Base-by-base conservation (phyloP, 1,284 basidiomycete genomes). In the Blastosporella zonata region DNA sequence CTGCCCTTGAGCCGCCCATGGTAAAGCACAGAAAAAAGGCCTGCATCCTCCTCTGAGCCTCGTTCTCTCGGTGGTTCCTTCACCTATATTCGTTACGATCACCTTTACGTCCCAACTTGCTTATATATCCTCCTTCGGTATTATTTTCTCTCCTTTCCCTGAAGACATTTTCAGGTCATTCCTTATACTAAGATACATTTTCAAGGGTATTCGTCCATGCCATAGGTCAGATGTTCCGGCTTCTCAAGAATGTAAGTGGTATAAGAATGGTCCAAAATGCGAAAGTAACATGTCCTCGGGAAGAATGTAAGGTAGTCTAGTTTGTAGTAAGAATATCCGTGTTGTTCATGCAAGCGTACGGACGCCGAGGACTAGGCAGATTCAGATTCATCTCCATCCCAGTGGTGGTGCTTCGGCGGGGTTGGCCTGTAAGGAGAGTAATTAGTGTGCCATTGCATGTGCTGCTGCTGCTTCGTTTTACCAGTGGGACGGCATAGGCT, bases 1-100 rank as follows among this genome's bases (percentile, higher is more conserved):
- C 96, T 55, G 97, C 95, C 18, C 83, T 99, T 58, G 96, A 98
- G 69, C 96, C 96, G 52, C 96, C 96, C 55, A 86, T 96, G 57
- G 77, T 89, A 62, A 93, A 86, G 80, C 88, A 84, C 74, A 84
- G 75, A 75, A 80, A 65, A 67, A 65, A 72, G 61, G 87, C 82
- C 72, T 97, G 95, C 79, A 76, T 91, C 65, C 80, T 96, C 63
- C 79, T 92, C 69, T 96, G 77, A 83, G 55, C 44, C 48, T 47
- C 46, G 41, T 56, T 47, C 43, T 49, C 47, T n/a, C n/a, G n/a
- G n/a, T n/a, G 41, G 45, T 59, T 53, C 25, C 55, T 55, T 51
- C 56, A 55, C 55, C 52, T 58, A 67, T 64, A 61, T 62, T 63
- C 64, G 62, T 68, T 67, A 69, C 67, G 67, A 70, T 62, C 60